These are phyloP conservation scores for Micractinium sp. DNA, from an alignment of 139 green algal genomes.

Conservation along the genomic window DNA sequence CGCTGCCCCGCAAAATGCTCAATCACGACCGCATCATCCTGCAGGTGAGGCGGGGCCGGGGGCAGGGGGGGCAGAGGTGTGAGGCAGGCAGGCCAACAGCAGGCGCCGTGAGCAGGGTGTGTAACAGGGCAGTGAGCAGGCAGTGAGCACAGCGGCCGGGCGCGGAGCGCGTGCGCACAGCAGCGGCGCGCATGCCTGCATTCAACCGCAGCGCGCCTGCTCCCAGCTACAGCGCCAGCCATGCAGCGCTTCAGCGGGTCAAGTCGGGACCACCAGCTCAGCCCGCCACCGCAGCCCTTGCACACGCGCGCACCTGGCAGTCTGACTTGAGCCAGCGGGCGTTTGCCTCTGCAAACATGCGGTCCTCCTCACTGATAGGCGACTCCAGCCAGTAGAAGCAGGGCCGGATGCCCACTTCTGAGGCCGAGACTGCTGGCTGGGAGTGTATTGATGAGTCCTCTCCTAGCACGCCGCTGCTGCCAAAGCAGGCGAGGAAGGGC, in stretches of 20 bases:
- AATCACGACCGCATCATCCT: conserved; percentile 39
- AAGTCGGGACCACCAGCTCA: not conserved
- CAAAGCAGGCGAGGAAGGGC: conserved; percentile 25
- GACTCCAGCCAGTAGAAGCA: conserved; percentile 48
- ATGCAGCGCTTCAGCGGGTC: not conserved
- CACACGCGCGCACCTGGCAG: conserved; percentile 30
- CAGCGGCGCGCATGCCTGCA: not conserved
- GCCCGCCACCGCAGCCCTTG: no score
- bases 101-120: not conserved
- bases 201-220: not conserved
- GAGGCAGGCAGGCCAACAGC: not conserved
- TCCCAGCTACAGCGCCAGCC: not conserved
- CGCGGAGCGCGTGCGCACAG: not conserved
- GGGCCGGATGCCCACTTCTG: conserved; percentile 45
- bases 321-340: conserved; percentile 40
- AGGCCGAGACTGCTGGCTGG: not conserved
- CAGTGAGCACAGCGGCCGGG: not conserved
- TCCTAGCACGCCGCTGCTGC: not conserved
- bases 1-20: conserved; percentile 30
- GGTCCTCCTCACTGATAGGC: conserved; percentile 13
- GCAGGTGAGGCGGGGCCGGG: not conserved
- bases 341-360: conserved; percentile 28
- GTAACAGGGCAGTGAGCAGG: not conserved
- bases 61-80: not conserved
- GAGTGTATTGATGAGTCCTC: not conserved